Base-by-base conservation (phyloP, 2,329 filamentous ascomycete species). In the Phaeoacremonium minimum region DNA sequence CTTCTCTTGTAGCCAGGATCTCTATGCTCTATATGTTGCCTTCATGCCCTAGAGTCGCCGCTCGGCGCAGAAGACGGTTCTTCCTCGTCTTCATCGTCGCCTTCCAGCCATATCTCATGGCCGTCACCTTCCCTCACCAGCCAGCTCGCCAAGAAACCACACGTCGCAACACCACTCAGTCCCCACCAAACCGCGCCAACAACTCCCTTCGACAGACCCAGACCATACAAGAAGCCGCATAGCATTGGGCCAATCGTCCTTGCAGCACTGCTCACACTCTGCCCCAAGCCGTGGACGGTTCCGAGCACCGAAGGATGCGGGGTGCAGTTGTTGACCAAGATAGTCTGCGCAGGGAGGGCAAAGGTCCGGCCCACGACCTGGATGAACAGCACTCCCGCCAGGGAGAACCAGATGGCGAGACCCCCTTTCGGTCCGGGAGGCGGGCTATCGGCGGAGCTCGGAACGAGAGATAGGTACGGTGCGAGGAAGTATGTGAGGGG, bases 401-500 rank as follows among this genome's bases (percentile, higher is more conserved):
- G 80, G 3, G 77, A 73, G 0, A 73, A 47, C 85, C 85, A 89
- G 22, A 88, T 66, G 28, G 64, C 60, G 7, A 67, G 34, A 0
- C 80, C 80, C 3, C 70, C 68, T 32, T 75, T 75, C 26, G 63
- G 53, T 6, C 64, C 66, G 2, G 78, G 76, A 3, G 67, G 64
- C 3, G 66, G 60, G 1, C 66, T 57, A 2, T 64, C 52, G 36
- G 71, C 51, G 28, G 63, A 42, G 26, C 75, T 75, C 0, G 82
- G 85, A 2, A 89, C 67, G 18, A 89, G 58, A 2, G 84, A 75
- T 11, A 91, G 70, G 52, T 82, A 89, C 0, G 86, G 87, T 26
- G 84, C 73, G 8, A 84, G 52, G 8, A 78, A 63, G 56, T 91
- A 91, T 0, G 81, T 73, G 8, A 86, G 19, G 0, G 86, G 83